A percentile compares a stretch with the other conserved stretches of the same genome.
Evolutionary conservation across 768 basidiomycete genomes (phyloP).

Genomic region (Neoboletus magnificus): DNA sequence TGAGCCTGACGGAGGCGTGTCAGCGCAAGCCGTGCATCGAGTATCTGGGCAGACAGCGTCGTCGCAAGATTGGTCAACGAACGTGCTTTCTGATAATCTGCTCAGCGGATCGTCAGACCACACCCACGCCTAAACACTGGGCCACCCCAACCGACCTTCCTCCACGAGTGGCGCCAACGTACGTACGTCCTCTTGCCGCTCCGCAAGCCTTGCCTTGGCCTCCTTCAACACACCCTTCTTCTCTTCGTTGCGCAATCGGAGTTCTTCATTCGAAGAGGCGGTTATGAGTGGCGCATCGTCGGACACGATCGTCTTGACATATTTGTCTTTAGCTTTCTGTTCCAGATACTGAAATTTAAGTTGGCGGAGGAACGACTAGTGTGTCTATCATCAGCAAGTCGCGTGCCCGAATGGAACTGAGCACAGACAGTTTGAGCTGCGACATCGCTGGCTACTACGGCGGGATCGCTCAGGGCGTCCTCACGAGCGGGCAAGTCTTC

Average conservation of each 20-base stretch:
- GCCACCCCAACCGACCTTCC: slow-evolving; percentile 43
- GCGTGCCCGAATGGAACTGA: not conserved
- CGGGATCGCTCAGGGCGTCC: slow-evolving; percentile 46
- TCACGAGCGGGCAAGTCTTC: slow-evolving; percentile 26
- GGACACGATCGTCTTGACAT: slow-evolving; percentile 81
- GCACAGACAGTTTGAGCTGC: slow-evolving; percentile 56
- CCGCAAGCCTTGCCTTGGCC: slow-evolving; percentile 59
- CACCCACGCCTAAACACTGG: too few relatives aligned
- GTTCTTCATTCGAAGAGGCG: slow-evolving; percentile 71
- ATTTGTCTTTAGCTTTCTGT: slow-evolving; percentile 87
- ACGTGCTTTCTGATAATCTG: slow-evolving; percentile 62
- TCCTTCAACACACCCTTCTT: slow-evolving; percentile 69
- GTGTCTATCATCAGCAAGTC: slow-evolving; percentile 2
- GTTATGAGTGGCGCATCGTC: slow-evolving; percentile 82
- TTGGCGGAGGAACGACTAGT: slow-evolving; percentile 67
- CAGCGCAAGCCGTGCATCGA: slow-evolving; percentile 77
- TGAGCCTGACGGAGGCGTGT: slow-evolving; percentile 79
- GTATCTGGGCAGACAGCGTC: slow-evolving; percentile 67
- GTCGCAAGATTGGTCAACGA: slow-evolving; percentile 52
- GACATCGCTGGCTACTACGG: slow-evolving; percentile 55
- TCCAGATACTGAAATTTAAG: slow-evolving; percentile 89
- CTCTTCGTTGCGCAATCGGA: slow-evolving; percentile 55
- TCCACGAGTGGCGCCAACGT: slow-evolving; percentile 67
- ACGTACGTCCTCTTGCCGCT: slow-evolving; percentile 60
- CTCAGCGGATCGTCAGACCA: not conserved